Evolutionary conservation across 176 grass and related monocot species (phyloP).

Genomic region (Avena eriantha): DNA sequence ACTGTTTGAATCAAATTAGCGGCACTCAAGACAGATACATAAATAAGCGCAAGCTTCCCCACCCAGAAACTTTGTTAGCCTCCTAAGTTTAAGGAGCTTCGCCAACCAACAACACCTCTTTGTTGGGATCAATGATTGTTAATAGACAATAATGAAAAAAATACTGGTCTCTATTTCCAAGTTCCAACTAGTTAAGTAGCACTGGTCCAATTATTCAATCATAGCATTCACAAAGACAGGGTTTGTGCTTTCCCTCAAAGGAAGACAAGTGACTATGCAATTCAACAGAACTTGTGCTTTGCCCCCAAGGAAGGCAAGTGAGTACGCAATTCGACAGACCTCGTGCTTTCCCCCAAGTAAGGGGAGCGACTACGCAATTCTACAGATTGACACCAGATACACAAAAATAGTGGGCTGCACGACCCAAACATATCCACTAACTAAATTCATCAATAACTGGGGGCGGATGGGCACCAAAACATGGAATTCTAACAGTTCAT

Average conservation of each 20-base stretch:
- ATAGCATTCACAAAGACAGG: background rate
- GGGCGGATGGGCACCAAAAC: background rate
- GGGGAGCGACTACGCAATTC: background rate
- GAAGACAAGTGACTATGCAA: too few species aligned
- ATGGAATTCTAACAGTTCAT: background rate
- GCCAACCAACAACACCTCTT: background rate
- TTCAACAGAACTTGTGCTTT: too few species aligned
- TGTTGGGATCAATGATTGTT: background rate
- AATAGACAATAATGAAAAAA: background rate
- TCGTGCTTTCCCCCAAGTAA: too few species aligned
- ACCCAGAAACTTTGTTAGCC: background rate
- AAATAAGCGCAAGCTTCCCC: background rate
- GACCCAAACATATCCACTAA: background rate
- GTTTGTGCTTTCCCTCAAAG: too few species aligned
- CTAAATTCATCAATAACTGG: background rate
- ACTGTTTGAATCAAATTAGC: background rate
- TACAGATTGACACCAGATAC: background rate
- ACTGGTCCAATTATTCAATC: background rate
- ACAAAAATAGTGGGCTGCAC: background rate
- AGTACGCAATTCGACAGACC: too few species aligned
- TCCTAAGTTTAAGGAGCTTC: background rate
- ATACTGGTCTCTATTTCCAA: background rate
- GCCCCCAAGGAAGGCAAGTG: too few species aligned
- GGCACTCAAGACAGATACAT: background rate
- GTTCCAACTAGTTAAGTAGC: background rate